Evolutionary conservation across 257 asterid species (phyloP), one percentile per base, ranked within the genome.

Genomic region (Echium plantagineum): DNA sequence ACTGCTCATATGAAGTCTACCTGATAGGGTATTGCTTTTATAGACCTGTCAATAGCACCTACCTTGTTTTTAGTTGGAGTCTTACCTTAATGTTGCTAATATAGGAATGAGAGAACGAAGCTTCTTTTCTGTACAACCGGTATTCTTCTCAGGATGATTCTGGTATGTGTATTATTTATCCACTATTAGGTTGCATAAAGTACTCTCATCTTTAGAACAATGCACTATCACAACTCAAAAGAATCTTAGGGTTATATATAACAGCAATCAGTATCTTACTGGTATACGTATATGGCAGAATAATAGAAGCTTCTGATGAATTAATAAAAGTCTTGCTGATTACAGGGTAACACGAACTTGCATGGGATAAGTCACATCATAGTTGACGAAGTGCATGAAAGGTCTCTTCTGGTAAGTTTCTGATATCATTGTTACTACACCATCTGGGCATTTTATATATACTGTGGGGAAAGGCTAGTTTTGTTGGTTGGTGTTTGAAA

Each of bases 101-200:
- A 48, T 63, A 91, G 98, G 94, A 91, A 77, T 72, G 94, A 82
- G 70, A 77, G 81, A 71, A 91, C 98, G 28, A 91, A 78, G 85
- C 96, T 91, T 76, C 94, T 91, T 18, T 91, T 91, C 69, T 91
- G 98, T 80, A 91, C 98, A 13, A 91, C 96, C 53, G 98, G 98
- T 69, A 85, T 91, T 77, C 98, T 91, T 78, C 79, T 88, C 79
- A 82, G 98, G 83, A 91, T 85, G 95, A 77, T 91, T 59, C 78
- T 83, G 80, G 98, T 91, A 82, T 57, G 94, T 69, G 24, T 54
- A 62, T 62, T 58, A 22, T 57, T 59, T n/a, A 15, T 31, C 38
- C 38, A 31, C 38, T 31, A 31, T 31, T 31, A 31, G 38, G 38
- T 31, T 31, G 6, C 9, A 31, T 31, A 31, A 31, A 31, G 6